phyloP scores from a whole-genome alignment of 768 basidiomycete species.

The Mycena vitilis region DNA sequence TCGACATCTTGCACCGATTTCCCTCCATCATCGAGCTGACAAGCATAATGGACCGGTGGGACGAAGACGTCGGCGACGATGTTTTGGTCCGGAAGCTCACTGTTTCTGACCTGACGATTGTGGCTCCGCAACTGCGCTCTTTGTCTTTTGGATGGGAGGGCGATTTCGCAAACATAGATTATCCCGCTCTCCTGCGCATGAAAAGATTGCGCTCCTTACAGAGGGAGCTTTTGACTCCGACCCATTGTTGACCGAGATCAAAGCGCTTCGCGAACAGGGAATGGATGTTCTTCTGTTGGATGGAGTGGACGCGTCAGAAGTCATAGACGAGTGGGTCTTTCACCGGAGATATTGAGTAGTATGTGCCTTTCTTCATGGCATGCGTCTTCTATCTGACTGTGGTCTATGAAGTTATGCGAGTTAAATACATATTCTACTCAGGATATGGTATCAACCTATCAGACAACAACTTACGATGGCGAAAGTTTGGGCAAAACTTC shows the following conservation, averaged over 20 bases:
- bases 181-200: no score
- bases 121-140: no score
- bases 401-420: no score
- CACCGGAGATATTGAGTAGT: no score
- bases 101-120: no score
- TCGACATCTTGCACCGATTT: background rate
- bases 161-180: background rate
- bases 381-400: no score
- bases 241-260: background rate
- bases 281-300: background rate
- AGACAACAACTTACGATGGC: no score
- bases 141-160: no score
- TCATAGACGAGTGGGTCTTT: background rate
- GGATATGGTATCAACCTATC: no score
- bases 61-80: background rate
- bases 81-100: background rate
- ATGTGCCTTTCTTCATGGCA: no score
- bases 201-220: background rate
- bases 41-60: background rate
- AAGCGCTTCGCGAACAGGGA: background rate
- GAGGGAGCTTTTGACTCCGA: background rate
- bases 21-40: conserved; percentile 7
- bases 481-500: no score
- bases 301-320: background rate
- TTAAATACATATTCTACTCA: no score